These are phyloP conservation scores for Heliamphora pulchella DNA, from an alignment of 179 eudicot genomes.

Conservation along the genomic window DNA sequence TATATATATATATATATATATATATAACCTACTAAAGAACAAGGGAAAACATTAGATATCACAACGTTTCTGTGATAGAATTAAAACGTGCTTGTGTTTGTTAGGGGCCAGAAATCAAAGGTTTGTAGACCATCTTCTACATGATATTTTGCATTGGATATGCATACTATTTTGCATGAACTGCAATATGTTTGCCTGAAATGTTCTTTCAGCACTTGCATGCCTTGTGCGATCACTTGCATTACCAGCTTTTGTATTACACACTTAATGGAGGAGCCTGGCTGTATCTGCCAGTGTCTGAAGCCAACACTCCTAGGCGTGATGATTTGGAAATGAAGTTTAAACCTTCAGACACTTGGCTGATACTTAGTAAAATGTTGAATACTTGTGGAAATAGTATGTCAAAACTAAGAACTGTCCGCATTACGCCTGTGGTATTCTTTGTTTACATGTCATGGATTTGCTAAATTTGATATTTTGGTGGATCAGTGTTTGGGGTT, in stretches of 20 bases:
- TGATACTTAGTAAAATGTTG: not conserved
- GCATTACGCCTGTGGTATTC: not conserved
- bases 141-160: not conserved
- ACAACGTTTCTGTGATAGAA: not conserved
- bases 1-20: too few relatives aligned
- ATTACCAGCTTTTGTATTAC: not conserved
- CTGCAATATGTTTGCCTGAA: not conserved
- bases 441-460: not conserved
- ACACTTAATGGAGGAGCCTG: not conserved
- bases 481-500: too few relatives aligned
- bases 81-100: not conserved
- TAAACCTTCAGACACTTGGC: not conserved
- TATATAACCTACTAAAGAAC: not conserved
- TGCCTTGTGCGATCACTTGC: not conserved
- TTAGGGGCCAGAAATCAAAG: not conserved
- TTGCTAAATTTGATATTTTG: not conserved
- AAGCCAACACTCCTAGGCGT: not conserved
- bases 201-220: not conserved
- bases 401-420: not conserved
- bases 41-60: not conserved
- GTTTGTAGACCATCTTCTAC: not conserved
- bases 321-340: not conserved
- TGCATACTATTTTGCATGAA: not conserved
- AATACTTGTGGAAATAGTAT: not conserved
- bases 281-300: not conserved